Evolutionary conservation across 2,329 filamentous ascomycete species (phyloP).

Genomic region (Aspergillus tamarii): DNA sequence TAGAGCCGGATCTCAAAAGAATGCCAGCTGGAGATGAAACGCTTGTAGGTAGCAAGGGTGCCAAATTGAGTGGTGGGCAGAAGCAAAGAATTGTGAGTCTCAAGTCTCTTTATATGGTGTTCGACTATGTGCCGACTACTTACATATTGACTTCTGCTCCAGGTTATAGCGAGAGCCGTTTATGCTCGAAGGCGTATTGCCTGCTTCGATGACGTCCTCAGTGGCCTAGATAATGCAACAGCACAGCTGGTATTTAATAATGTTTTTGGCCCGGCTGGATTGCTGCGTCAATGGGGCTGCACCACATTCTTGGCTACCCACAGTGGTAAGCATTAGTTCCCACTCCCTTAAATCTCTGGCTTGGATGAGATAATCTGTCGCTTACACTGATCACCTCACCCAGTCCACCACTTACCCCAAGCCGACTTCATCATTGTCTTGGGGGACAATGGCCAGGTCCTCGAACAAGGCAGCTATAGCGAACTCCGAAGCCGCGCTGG

Average conservation of each 20-base stretch:
- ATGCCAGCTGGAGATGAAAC: slow-evolving; percentile 37
- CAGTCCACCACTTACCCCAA: slow-evolving; percentile 37
- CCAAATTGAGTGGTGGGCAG: slow-evolving; percentile 51
- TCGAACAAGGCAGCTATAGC: slow-evolving; percentile 41
- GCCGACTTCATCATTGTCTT: slow-evolving; percentile 49
- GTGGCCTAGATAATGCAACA: slow-evolving; percentile 45
- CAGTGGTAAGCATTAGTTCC: slow-evolving; percentile 14
- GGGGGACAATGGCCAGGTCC: slow-evolving; percentile 29
- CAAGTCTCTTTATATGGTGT: background rate
- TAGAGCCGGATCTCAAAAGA: slow-evolving; percentile 32
- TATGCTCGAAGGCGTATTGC: slow-evolving; percentile 47
- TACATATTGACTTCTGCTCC: background rate
- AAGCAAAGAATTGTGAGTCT: slow-evolving; percentile 42
- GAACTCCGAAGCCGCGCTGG: slow-evolving; percentile 17
- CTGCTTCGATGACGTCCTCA: slow-evolving; percentile 48
- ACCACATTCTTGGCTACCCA: slow-evolving; percentile 53
- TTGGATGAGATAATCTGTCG: background rate
- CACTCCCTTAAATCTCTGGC: background rate
- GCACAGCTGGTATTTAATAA: slow-evolving; percentile 43
- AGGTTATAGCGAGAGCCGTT: slow-evolving; percentile 46
- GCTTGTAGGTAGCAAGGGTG: slow-evolving; percentile 47
- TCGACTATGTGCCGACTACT: background rate
- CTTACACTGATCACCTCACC: background rate
- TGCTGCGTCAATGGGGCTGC: slow-evolving; percentile 42
- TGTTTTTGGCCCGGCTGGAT: slow-evolving; percentile 45